Evolutionary conservation across 1,284 basidiomycete species (phyloP), one percentile per base, ranked within the genome.

Genomic region (Sporisorium exsertum): DNA sequence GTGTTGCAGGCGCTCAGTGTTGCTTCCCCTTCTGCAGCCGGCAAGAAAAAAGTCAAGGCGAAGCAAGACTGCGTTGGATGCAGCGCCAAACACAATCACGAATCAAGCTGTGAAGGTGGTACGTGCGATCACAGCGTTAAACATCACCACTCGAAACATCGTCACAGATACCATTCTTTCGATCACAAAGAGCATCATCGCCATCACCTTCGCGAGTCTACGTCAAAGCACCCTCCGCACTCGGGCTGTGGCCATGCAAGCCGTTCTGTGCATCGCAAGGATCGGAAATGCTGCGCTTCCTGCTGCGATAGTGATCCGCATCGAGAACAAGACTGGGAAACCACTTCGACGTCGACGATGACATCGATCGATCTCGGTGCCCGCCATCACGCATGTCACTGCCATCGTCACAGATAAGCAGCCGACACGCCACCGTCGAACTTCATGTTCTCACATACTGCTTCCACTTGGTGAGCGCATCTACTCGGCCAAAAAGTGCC

Each of bases 401-500:
- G 55, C 55, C 66, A 64, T 24, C 66, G 54, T 50, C 66, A 61
- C 54, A 52, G 35, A 35, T 57, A 22, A 24, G 9, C 40, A 20
- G 20, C 3, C 40, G 8, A 18, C 37, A 40, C 37, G 4, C 18
- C 16, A 40, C 35, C 35, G 20, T 1, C 27, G 7, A 7, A 43
- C 20, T 20, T 10, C 3, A 20, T 43, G n/a, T 10, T 8, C 7
- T 20, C n/a, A 20, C 40, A 43, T 20, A 3, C n/a, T n/a, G n/a
- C n/a, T 43, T 43, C 5, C 4, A 20, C 42, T 35, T 27, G 20
- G 3, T 16, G 13, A 5, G 5, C 40, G 10, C 5, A 9, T 37
- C 47, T 52, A 75, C 58, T 70, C 60, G 13, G 67, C 66, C 58
- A 77, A 60, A 29, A 81, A 67, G 16, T 60, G 55, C 95, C 95